phyloP scores from a whole-genome alignment of 2,329 filamentous ascomycete species.

The Zymoseptoria passerinii region DNA sequence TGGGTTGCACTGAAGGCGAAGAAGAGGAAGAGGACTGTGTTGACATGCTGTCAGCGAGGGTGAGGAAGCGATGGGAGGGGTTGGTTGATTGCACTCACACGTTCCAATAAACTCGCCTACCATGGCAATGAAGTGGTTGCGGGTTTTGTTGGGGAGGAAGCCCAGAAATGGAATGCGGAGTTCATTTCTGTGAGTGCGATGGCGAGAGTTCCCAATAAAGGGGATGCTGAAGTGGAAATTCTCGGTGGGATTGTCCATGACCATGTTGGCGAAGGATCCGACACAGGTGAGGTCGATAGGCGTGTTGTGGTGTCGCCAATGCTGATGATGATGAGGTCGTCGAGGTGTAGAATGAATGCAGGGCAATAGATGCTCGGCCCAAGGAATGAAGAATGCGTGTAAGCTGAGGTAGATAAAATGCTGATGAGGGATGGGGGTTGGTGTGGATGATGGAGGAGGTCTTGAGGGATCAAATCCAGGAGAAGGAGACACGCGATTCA shows the following conservation, averaged over 20 bases:
- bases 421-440: not conserved
- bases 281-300: conserved; percentile 2
- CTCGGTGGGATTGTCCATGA: conserved; percentile 29
- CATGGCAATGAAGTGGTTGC: conserved; percentile 40
- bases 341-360: not conserved
- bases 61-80: not conserved
- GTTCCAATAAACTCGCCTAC: conserved; percentile 30
- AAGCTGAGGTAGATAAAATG: not conserved
- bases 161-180: conserved; percentile 32
- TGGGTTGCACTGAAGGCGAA: conserved; percentile 34
- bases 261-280: conserved; percentile 29
- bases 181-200: conserved; percentile 23
- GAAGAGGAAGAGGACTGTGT: conserved; percentile 35
- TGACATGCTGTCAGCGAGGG: conserved; percentile 17
- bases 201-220: conserved; percentile 4
- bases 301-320: not conserved
- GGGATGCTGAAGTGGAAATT: conserved; percentile 25
- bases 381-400: not conserved
- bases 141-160: conserved; percentile 37
- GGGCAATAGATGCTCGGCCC: not conserved
- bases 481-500: not conserved
- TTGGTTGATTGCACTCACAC: too few species aligned
- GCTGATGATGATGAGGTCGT: not conserved
- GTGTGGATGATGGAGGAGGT: not conserved
- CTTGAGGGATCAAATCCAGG: not conserved